Percentiles rank a stretch among this genome's conserved stretches.
Evolutionary conservation across 805 yeast species (phyloP).

Genomic region (Starmerella lactis-condensi): DNA sequence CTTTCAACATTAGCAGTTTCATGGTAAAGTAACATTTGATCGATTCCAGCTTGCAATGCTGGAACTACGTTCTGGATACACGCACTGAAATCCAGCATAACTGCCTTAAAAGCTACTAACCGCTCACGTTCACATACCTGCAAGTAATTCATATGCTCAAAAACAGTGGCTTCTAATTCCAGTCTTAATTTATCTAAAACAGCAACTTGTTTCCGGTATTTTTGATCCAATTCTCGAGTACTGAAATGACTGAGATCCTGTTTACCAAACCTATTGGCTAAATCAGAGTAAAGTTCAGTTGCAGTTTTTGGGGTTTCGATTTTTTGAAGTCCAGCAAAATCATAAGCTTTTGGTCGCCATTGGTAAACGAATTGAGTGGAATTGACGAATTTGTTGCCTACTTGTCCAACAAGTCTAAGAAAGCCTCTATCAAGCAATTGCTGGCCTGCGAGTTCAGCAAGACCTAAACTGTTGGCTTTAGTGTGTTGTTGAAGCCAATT

Average conservation of each 20-base stretch:
- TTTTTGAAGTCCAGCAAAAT: conserved; percentile 27
- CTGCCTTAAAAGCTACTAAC: conserved; percentile 55
- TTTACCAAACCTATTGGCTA: conserved; percentile 9
- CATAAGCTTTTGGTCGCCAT: conserved; percentile 58
- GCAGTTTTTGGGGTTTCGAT: conserved; percentile 3
- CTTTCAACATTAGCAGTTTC: conserved; percentile 52
- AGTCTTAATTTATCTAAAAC: conserved; percentile 51
- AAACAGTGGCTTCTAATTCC: conserved; percentile 47
- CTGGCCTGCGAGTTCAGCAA: conserved; percentile 59
- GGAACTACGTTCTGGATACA: conserved; percentile 44
- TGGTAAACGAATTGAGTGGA: conserved; percentile 59
- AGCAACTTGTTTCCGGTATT: conserved; percentile 36
- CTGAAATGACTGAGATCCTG: conserved; percentile 18
- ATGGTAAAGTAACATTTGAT: conserved; percentile 43
- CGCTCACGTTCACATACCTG: conserved; percentile 71
- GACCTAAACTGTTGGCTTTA: conserved; percentile 29
- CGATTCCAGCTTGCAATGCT: conserved; percentile 38
- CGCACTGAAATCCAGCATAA: conserved; percentile 51
- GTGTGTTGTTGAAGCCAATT: conserved; percentile 38
- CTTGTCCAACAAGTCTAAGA: conserved; percentile 44
- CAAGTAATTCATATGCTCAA: conserved; percentile 59
- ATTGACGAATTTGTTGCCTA: conserved; percentile 44
- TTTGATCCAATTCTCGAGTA: conserved; percentile 37
- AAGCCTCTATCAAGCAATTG: conserved; percentile 44
- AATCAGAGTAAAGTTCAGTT: conserved; percentile 7